These are phyloP conservation scores for Solanum stenotomum DNA, from an alignment of 257 asterid species.

Conservation along the genomic window DNA sequence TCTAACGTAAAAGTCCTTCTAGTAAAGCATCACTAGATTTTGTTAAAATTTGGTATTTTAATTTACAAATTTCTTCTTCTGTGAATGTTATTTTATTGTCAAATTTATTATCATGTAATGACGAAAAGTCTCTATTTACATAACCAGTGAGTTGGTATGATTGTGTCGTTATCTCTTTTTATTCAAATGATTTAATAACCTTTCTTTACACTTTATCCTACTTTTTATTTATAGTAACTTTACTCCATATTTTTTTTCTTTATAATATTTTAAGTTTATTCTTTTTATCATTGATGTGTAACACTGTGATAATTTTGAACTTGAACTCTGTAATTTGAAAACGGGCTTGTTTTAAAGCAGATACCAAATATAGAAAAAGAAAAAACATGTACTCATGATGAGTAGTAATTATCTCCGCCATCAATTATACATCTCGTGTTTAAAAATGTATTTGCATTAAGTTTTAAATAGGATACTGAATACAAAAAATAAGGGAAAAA, in stretches of 20 bases:
- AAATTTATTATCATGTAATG: neutral
- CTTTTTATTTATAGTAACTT: too few species aligned
- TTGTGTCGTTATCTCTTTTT: too few species aligned
- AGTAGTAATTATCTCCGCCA: neutral
- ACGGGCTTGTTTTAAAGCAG: neutral
- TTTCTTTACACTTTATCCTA: too few species aligned
- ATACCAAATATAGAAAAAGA: neutral
- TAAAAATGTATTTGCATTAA: neutral
- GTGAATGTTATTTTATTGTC: neutral
- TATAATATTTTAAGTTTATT: too few species aligned
- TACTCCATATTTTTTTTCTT: too few species aligned
- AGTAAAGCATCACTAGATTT: conserved; percentile 31
- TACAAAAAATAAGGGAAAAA: neutral
- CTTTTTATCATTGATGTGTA: neutral
- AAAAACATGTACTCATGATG: neutral
- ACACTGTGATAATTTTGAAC: neutral
- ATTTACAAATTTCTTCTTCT: neutral
- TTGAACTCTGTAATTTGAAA: neutral
- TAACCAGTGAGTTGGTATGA: neutral
- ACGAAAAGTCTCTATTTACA: neutral
- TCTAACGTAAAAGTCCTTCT: conserved; percentile 34
- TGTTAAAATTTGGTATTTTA: conserved; percentile 20
- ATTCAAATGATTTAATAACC: too few species aligned
- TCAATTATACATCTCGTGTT: neutral
- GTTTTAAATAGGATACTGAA: neutral